Evolutionary conservation across 345 rosid species (phyloP).

Genomic region (Reutealis trisperma): DNA sequence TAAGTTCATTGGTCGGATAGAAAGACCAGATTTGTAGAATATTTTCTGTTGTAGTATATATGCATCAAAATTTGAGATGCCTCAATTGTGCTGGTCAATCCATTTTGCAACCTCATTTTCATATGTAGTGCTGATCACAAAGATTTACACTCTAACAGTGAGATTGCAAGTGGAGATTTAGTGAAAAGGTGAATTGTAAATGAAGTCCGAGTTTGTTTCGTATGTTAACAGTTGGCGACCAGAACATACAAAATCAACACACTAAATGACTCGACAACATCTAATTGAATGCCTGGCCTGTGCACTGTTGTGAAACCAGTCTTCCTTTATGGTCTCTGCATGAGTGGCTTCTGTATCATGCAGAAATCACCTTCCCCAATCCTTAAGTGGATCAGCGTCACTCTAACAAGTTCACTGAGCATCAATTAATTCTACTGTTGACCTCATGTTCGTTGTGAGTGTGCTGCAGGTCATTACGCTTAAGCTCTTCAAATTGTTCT

Average conservation of each 20-base stretch:
- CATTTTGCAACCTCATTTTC: conserved; percentile 27
- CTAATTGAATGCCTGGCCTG: not conserved
- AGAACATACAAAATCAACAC: conserved; percentile 1
- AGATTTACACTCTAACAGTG: conserved; percentile 18
- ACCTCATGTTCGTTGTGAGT: not conserved
- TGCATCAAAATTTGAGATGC: conserved; percentile 32
- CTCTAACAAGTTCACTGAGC: not conserved
- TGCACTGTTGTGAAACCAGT: not conserved
- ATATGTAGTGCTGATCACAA: conserved; percentile 26
- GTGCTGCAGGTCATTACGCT: not conserved
- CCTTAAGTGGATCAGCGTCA: not conserved
- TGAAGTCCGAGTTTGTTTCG: conserved; percentile 14
- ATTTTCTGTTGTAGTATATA: conserved; percentile 33
- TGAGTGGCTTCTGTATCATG: conserved; percentile 10
- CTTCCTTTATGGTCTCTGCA: not conserved
- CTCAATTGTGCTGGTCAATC: conserved; percentile 24
- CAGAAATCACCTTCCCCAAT: conserved; percentile 7
- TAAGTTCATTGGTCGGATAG: conserved; percentile 29
- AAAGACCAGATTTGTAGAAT: conserved; percentile 52
- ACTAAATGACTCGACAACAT: not conserved
- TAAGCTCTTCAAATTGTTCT: not conserved
- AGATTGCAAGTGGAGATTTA: conserved; percentile 26
- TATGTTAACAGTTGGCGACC: conserved; percentile 10
- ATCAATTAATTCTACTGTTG: not conserved
- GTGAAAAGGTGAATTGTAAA: conserved; percentile 21